A percentile compares a stretch with the other conserved stretches of the same genome.
Evolutionary conservation across 768 basidiomycete species (phyloP).

Genomic region (Trametes sanguinea): DNA sequence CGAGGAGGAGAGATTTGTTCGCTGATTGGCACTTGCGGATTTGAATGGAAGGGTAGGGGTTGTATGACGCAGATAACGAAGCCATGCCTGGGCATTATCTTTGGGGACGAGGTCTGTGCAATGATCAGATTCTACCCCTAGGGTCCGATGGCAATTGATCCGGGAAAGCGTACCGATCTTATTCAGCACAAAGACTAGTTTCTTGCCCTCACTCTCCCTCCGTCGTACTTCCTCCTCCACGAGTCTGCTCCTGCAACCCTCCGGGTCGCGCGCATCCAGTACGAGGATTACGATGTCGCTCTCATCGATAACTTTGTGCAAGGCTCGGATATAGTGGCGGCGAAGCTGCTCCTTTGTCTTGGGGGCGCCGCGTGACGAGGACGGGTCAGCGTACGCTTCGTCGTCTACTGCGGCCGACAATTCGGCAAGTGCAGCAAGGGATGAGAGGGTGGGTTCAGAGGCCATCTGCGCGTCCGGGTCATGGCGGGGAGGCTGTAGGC

Average conservation of each 20-base stretch:
- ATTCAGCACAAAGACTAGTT: constrained; percentile 91
- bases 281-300: constrained; percentile 90
- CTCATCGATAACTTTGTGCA: constrained; percentile 92
- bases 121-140: not conserved
- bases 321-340: constrained; percentile 71
- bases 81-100: constrained; percentile 86
- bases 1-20: constrained; percentile 76
- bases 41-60: constrained; percentile 94
- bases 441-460: constrained; percentile 68
- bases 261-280: constrained; percentile 92
- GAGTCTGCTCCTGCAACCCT: constrained; percentile 86
- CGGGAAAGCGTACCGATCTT: constrained; percentile 74
- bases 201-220: constrained; percentile 87
- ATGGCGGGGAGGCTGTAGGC: constrained; percentile 20
- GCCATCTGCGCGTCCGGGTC: constrained; percentile 72
- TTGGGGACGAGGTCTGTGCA: constrained; percentile 82
- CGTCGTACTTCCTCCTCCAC: constrained; percentile 94
- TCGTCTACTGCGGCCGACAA: constrained; percentile 28
- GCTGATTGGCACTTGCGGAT: constrained; percentile 72
- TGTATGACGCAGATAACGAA: constrained; percentile 86
- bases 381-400: constrained; percentile 34
- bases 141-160: not conserved
- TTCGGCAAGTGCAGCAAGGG: constrained; percentile 55
- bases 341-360: constrained; percentile 73
- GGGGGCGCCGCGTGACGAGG: constrained; percentile 32